Evolutionary conservation across 805 yeast genomes (phyloP), one percentile per base, ranked within the genome.

Genomic region (Maudiozyma barnettii): DNA sequence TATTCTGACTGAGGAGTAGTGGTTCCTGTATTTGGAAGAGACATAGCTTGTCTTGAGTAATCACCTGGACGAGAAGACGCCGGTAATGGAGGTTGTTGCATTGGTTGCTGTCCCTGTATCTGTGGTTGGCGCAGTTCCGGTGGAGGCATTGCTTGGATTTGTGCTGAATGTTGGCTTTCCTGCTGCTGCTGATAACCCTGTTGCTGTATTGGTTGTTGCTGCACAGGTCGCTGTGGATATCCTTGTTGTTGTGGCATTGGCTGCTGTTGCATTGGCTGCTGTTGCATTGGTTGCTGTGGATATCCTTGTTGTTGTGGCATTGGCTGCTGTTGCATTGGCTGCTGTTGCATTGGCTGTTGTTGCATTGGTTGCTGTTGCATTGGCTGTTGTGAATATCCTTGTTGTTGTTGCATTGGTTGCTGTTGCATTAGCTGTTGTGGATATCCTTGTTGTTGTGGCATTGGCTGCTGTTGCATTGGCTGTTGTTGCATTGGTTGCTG

Each of bases 311-410:
- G n/a, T n/a, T 31, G 26, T 37, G 19, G 49, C 23, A n/a, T n/a
- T n/a, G n/a, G 40, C 44, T 39, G 44, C 36, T 45, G 52, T n/a
- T 39, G 44, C 38, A 35, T 21, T 36, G 20, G 49, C 26, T 45
- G 52, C 37, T 26, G 54, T 12, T 33, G 52, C 26, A 13, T 20
- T 45, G 33, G 54, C n/a, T 33, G 49, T 45, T 37, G 49, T 16
- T 55, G 54, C n/a, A 47, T 48, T 13, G 41, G 50, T 19, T 48
- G 58, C 19, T 44, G 54, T 30, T 49, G 56, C 19, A 23, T 52
- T n/a, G n/a, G n/a, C 8, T 48, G 53, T 33, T 33, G 41, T 18
- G 39, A 51, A 42, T 48, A 47, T 36, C 33, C 50, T 21, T 43
- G 43, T 21, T 18, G 47, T 21, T 43, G 48, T 14, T 37, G 45